These are phyloP conservation scores for Haplographium delicatum DNA, from an alignment of 495 filamentous ascomycete genomes.

Conservation along the genomic window DNA sequence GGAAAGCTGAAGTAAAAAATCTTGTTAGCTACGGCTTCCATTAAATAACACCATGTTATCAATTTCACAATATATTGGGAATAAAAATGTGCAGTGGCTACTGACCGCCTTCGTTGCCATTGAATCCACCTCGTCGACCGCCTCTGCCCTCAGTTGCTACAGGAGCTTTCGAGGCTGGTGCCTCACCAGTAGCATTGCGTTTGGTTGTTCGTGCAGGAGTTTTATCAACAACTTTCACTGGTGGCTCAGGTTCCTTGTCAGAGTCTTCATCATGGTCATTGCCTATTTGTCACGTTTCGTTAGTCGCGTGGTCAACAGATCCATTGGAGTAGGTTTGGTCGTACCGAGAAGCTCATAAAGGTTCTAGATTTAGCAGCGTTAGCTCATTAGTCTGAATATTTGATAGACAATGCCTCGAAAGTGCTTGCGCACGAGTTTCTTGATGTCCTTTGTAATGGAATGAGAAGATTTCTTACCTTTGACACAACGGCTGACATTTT, in stretches of 20 bases:
- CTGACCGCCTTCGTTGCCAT: slow-evolving; percentile 82
- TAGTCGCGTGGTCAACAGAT: slow-evolving; percentile 23
- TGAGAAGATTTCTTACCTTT: slow-evolving; percentile 47
- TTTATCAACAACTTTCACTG: slow-evolving; percentile 83
- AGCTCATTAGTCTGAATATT: slow-evolving; percentile 19
- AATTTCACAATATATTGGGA: too few relatives aligned
- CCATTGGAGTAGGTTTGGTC: slow-evolving; percentile 32
- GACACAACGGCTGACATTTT: slow-evolving; percentile 57
- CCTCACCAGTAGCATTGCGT: slow-evolving; percentile 80
- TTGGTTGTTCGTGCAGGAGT: slow-evolving; percentile 72
- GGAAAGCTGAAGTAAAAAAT: slow-evolving; percentile 59
- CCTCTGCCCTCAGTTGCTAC: slow-evolving; percentile 40
- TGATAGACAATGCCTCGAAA: not conserved
- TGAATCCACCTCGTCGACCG: slow-evolving; percentile 49
- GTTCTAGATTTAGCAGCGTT: slow-evolving; percentile 53
- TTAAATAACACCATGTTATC: slow-evolving; percentile 9
- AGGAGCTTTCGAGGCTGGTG: slow-evolving; percentile 41
- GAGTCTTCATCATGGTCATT: slow-evolving; percentile 88
- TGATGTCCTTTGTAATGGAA: slow-evolving; percentile 2
- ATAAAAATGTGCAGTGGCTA: too few relatives aligned
- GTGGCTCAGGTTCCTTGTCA: slow-evolving; percentile 67
- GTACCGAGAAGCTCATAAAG: slow-evolving; percentile 85
- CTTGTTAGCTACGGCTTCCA: not conserved
- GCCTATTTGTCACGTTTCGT: slow-evolving; percentile 46
- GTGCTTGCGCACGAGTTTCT: not conserved